Evolutionary conservation across 176 grass and related monocot genomes (phyloP).

Genomic region (Secale cereale): DNA sequence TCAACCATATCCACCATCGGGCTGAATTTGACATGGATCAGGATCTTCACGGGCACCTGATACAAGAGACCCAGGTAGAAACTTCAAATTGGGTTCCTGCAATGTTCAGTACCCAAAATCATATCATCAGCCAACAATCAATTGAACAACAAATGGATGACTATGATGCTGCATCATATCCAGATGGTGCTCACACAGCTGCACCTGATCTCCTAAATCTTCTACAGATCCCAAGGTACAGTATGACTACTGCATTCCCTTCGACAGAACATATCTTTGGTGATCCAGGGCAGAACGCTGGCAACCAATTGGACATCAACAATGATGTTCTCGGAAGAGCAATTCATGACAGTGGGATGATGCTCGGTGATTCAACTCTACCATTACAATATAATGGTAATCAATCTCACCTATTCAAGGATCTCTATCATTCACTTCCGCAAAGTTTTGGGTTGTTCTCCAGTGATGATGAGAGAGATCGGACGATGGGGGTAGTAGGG

Average conservation of each 20-base stretch:
- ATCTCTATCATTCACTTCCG: conserved; percentile 69
- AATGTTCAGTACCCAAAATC: conserved; percentile 38
- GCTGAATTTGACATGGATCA: conserved; percentile 49
- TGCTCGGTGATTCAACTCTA: conserved; percentile 40
- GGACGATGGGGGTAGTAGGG: conserved; percentile 40
- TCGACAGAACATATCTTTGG: conserved; percentile 36
- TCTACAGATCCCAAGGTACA: conserved; percentile 56
- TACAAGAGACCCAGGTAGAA: conserved; percentile 32
- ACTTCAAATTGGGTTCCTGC: conserved; percentile 44
- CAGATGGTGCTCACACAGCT: conserved; percentile 30
- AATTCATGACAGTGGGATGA: conserved; percentile 45
- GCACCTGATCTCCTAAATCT: conserved; percentile 64
- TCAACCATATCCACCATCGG: conserved; percentile 36
- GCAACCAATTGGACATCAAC: conserved; percentile 47
- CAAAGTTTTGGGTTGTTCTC: conserved; percentile 58
- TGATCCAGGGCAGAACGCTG: conserved; percentile 26
- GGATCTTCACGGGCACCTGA: conserved; percentile 46
- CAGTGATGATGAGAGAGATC: conserved; percentile 72
- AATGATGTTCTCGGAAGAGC: conserved; percentile 36
- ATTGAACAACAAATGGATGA: conserved; percentile 37
- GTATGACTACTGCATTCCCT: conserved; percentile 10
- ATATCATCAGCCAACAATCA: conserved; percentile 31
- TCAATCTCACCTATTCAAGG: conserved; percentile 64
- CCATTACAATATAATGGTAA: conserved; percentile 39
- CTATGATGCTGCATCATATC: conserved; percentile 36